phyloP scores from a whole-genome alignment of 176 grass and related monocot species.

The Aegilops bicornis region DNA sequence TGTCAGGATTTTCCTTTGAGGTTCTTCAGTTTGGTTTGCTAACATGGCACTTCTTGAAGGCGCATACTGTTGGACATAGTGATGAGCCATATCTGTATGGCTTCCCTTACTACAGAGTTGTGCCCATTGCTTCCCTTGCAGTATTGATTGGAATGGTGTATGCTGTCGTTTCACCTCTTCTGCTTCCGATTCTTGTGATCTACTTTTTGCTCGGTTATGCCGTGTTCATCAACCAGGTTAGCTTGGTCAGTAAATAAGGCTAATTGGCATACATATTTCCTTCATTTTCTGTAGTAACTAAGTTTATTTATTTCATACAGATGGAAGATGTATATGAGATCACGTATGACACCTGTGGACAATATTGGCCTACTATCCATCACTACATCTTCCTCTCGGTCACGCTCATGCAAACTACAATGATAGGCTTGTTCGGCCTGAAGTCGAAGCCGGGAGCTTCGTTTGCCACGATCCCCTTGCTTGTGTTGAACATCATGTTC shows the following conservation, averaged over 20 bases:
- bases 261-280: not conserved
- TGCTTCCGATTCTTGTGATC: constrained; percentile 83
- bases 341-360: constrained; percentile 73
- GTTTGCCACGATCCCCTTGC: constrained; percentile 58
- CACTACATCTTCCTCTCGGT: constrained; percentile 70
- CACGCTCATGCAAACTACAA: constrained; percentile 74
- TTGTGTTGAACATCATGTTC: constrained; percentile 64
- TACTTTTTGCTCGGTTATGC: constrained; percentile 87
- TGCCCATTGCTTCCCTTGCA: constrained; percentile 81
- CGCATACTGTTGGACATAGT: constrained; percentile 29
- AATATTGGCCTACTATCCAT: constrained; percentile 81
- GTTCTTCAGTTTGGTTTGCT: constrained; percentile 82
- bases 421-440: constrained; percentile 81
- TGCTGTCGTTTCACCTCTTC: constrained; percentile 66
- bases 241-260: not conserved
- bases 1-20: constrained; percentile 92
- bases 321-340: constrained; percentile 93
- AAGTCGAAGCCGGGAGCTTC: constrained; percentile 86
- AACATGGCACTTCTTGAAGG: constrained; percentile 61
- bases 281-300: not conserved
- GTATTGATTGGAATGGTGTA: constrained; percentile 88
- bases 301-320: constrained; percentile 41
- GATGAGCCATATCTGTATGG: constrained; percentile 64
- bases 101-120: constrained; percentile 78
- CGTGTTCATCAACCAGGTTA: constrained; percentile 87